phyloP scores from a whole-genome alignment of 1,284 basidiomycete species.

The Sanghuangporus sanghuang region DNA sequence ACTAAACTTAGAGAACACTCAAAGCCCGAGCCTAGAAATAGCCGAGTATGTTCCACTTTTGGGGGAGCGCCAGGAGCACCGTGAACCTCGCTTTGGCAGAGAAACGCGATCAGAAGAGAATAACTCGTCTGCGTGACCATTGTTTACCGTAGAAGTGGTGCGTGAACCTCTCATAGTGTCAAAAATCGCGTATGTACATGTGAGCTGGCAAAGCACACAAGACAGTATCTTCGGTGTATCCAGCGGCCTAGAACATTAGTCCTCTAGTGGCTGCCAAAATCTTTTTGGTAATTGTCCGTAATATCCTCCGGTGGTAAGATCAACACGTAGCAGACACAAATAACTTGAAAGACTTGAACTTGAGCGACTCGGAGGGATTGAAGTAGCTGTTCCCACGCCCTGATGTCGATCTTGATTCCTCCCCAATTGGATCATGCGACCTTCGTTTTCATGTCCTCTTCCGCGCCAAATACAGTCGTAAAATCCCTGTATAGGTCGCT shows the following conservation, averaged over 20 bases:
- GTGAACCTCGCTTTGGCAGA: too few species aligned
- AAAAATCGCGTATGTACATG: not conserved
- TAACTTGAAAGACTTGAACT: too few species aligned
- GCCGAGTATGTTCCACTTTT: not conserved
- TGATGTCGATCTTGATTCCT: too few species aligned
- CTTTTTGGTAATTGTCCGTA: not conserved
- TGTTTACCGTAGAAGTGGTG: not conserved
- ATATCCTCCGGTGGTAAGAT: not conserved
- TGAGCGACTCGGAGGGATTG: too few species aligned
- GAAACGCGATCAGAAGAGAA: not conserved
- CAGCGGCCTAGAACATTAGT: too few species aligned
- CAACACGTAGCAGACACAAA: not conserved
- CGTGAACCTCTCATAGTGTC: not conserved
- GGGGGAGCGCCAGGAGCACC: not conserved
- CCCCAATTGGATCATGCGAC: too few species aligned
- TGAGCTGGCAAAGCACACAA: not conserved
- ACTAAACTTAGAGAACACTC: not conserved
- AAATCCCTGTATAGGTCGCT: conserved; percentile 47
- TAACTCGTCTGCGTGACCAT: not conserved
- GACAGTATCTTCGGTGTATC: not conserved
- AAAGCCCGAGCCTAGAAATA: not conserved
- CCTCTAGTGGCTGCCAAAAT: too few species aligned
- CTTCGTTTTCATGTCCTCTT: not conserved
- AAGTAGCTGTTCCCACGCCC: too few species aligned
- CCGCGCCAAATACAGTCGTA: not conserved